phyloP scores from a whole-genome alignment of 768 basidiomycete species.

The Pulveroboletus sp. region DNA sequence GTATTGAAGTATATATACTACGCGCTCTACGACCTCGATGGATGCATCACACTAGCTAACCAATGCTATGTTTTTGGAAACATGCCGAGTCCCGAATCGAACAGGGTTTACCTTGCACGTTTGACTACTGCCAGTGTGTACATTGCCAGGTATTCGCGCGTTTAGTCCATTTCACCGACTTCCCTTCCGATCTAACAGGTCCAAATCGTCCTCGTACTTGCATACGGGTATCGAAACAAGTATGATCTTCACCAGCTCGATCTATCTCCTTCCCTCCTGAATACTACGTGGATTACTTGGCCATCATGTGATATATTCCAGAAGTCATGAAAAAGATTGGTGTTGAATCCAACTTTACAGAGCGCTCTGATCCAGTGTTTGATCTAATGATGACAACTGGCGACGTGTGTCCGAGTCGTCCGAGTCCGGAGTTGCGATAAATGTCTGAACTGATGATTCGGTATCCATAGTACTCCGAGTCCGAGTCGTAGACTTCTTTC shows the following conservation, averaged over 20 bases:
- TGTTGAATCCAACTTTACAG: slow-evolving; percentile 45
- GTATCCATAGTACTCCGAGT: slow-evolving; percentile 30
- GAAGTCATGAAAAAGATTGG: slow-evolving; percentile 48
- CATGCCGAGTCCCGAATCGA: slow-evolving; percentile 39
- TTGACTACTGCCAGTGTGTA: slow-evolving; percentile 61
- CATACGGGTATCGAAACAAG: slow-evolving; percentile 50
- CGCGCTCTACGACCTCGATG: slow-evolving; percentile 44
- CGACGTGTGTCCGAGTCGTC: slow-evolving; percentile 54
- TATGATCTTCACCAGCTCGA: slow-evolving; percentile 59
- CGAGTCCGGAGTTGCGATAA: not conserved
- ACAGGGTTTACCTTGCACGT: slow-evolving; percentile 50
- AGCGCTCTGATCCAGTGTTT: slow-evolving; percentile 47
- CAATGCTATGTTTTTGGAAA: slow-evolving; percentile 58
- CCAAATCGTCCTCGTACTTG: slow-evolving; percentile 50
- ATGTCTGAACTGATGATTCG: not conserved
- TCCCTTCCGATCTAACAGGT: slow-evolving; percentile 28
- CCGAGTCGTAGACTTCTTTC: slow-evolving; percentile 37
- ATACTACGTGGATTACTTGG: slow-evolving; percentile 50
- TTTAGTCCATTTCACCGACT: too few relatives aligned
- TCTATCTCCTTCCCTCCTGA: slow-evolving; percentile 54
- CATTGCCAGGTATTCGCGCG: slow-evolving; percentile 14
- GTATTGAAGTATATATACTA: slow-evolving; percentile 47
- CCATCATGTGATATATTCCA: too few relatives aligned
- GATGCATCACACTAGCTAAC: slow-evolving; percentile 53
- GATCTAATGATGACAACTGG: slow-evolving; percentile 49